A percentile compares a stretch with the other conserved stretches of the same genome.
These are phyloP conservation scores for Hygrocybe coccinea DNA, from an alignment of 768 basidiomycete species.

Conservation along the genomic window DNA sequence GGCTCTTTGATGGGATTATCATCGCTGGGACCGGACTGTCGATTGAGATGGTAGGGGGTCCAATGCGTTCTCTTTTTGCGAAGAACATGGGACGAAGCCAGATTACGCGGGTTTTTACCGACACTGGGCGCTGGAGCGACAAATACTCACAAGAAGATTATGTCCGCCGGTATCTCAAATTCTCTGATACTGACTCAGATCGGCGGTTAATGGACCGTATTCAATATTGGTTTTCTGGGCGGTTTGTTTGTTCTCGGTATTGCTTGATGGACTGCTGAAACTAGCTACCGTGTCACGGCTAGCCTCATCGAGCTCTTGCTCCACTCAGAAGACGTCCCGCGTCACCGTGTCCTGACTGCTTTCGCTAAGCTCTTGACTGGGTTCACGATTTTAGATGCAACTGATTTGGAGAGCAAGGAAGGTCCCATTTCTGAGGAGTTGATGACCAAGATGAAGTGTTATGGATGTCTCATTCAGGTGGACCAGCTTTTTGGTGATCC, in stretches of 20 bases:
- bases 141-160: slow-evolving; percentile 4
- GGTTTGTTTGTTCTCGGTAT: neutral
- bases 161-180: slow-evolving; percentile 4
- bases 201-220: slow-evolving; percentile 17
- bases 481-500: neutral
- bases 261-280: neutral
- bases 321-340: slow-evolving; percentile 9
- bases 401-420: slow-evolving; percentile 16
- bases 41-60: slow-evolving; percentile 9
- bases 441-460: neutral
- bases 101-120: slow-evolving; percentile 7
- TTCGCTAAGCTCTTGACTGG: slow-evolving; percentile 12
- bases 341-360: slow-evolving; percentile 15
- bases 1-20: slow-evolving; percentile 9
- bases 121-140: slow-evolving; percentile 8
- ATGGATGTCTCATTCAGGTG: slow-evolving; percentile 1
- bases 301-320: slow-evolving; percentile 17
- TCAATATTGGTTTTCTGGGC: slow-evolving; percentile 14
- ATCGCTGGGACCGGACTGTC: slow-evolving; percentile 13
- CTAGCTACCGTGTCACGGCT: slow-evolving; percentile 16
- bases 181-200: slow-evolving; percentile 9
- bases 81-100: slow-evolving; percentile 1
- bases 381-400: slow-evolving; percentile 17
- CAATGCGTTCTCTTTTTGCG: slow-evolving; percentile 5
- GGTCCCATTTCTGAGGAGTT: slow-evolving; percentile 2